These are phyloP conservation scores for Alternaria longipes DNA, from an alignment of 2,329 filamentous ascomycete species.

Conservation along the genomic window DNA sequence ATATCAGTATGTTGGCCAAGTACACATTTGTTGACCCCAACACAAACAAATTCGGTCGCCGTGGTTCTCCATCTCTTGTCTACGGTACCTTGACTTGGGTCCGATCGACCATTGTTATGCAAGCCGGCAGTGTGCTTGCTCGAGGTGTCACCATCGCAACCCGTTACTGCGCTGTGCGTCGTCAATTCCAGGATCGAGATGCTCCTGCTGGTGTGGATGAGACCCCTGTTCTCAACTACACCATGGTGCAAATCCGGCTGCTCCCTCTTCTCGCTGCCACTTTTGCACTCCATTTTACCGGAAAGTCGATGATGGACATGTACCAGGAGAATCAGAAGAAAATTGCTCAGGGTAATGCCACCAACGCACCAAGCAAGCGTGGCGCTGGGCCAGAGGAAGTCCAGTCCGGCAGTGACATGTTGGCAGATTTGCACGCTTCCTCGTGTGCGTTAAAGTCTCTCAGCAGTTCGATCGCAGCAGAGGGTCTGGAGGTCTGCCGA, in stretches of 20 bases:
- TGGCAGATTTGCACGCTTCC: constrained; percentile 79
- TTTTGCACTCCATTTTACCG: constrained; percentile 82
- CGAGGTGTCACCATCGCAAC: constrained; percentile 81
- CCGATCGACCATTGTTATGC: constrained; percentile 75
- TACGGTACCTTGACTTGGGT: constrained; percentile 82
- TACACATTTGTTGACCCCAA: constrained; percentile 74
- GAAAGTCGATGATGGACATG: constrained; percentile 76
- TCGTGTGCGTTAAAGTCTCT: constrained; percentile 80
- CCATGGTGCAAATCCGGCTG: constrained; percentile 79
- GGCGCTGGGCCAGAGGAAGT: constrained; percentile 74
- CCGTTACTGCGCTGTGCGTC: constrained; percentile 75
- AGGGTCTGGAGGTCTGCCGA: constrained; percentile 78
- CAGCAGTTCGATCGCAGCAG: constrained; percentile 74
- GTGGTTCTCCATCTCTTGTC: constrained; percentile 71
- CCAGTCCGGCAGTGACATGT: constrained; percentile 70
- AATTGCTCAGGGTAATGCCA: constrained; percentile 61
- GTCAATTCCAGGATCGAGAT: constrained; percentile 82
- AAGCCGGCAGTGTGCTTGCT: constrained; percentile 75
- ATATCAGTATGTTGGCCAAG: constrained; percentile 75
- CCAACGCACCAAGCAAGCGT: constrained; percentile 51
- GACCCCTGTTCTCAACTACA: constrained; percentile 81
- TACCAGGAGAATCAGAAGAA: constrained; percentile 77
- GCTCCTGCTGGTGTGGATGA: constrained; percentile 68
- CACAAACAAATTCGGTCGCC: constrained; percentile 73
- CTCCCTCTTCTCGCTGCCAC: constrained; percentile 76